A percentile compares a stretch with the other conserved stretches of the same genome.
phyloP scores from a whole-genome alignment of 495 filamentous ascomycete species.

The Xylaria longipes region DNA sequence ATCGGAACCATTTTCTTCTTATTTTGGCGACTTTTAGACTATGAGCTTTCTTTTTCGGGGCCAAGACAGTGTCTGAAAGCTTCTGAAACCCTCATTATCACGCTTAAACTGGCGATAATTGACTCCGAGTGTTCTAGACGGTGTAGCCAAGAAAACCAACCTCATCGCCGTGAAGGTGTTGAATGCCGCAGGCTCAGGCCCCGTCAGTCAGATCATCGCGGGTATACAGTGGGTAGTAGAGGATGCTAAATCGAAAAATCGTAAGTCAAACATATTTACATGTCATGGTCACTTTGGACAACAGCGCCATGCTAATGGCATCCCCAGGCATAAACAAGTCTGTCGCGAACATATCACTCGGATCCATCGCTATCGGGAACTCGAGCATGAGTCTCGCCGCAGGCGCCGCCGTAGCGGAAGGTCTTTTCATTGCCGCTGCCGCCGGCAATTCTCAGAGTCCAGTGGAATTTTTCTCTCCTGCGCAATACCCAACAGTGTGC shows the following conservation, averaged over 20 bases:
- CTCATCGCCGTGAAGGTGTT: conserved; percentile 47
- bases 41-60: too few species aligned
- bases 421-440: conserved; percentile 53
- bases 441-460: conserved; percentile 48
- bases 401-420: conserved; percentile 45
- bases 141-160: conserved; percentile 45
- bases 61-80: too few species aligned
- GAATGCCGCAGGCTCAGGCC: conserved; percentile 47
- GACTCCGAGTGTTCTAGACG: too few species aligned
- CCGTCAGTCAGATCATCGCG: conserved; percentile 52
- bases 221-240: conserved; percentile 57
- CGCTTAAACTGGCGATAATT: too few species aligned
- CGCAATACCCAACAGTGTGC: conserved; percentile 56
- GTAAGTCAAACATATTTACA: conserved; percentile 24
- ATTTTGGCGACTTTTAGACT: too few species aligned
- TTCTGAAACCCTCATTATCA: too few species aligned
- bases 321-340: conserved; percentile 37
- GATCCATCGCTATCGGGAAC: conserved; percentile 47
- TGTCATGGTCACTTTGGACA: background rate
- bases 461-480: conserved; percentile 49
- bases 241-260: conserved; percentile 39
- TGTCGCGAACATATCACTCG: conserved; percentile 55
- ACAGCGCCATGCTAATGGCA: conserved; percentile 5
- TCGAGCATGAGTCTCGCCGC: conserved; percentile 50
- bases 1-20: too few species aligned